Percentiles rank a stretch among this genome's conserved stretches.
Conservation (phyloP, 305 asterid genomes). For the Solanum hybrid region DNA sequence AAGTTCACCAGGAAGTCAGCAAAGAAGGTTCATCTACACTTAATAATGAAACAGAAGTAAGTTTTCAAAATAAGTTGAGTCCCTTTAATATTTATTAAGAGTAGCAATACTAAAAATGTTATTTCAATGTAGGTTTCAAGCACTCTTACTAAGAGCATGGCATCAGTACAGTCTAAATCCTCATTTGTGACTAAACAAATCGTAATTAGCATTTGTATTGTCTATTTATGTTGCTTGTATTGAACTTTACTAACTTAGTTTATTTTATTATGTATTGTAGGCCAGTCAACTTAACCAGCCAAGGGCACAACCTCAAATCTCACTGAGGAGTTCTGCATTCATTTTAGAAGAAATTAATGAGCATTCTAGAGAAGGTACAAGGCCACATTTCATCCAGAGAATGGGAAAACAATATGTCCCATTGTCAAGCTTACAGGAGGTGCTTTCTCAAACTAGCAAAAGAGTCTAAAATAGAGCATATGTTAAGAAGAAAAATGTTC, state of each 20-base stretch:
- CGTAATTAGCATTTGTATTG: background rate
- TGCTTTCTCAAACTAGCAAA: background rate
- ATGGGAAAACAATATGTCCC: background rate
- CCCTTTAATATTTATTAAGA: background rate
- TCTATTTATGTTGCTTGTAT: background rate
- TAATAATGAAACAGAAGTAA: background rate
- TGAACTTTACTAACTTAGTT: background rate
- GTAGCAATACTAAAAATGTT: too few relatives aligned
- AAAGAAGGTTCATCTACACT: background rate
- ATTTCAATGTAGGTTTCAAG: background rate
- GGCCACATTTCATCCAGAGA: background rate
- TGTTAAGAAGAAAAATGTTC: background rate
- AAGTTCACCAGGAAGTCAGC: background rate
- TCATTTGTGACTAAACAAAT: background rate
- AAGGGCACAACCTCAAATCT: background rate
- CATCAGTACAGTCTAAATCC: background rate
- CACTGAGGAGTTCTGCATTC: background rate
- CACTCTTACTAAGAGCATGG: background rate
- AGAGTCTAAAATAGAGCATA: background rate
- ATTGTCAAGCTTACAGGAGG: background rate
- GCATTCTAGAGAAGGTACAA: background rate
- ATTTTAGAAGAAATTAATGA: background rate
- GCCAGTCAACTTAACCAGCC: background rate
- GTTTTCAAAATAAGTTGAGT: background rate
- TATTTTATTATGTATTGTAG: background rate